Base-by-base conservation (phyloP, 495 filamentous ascomycete genomes). In the Aspergillus cristatus region DNA sequence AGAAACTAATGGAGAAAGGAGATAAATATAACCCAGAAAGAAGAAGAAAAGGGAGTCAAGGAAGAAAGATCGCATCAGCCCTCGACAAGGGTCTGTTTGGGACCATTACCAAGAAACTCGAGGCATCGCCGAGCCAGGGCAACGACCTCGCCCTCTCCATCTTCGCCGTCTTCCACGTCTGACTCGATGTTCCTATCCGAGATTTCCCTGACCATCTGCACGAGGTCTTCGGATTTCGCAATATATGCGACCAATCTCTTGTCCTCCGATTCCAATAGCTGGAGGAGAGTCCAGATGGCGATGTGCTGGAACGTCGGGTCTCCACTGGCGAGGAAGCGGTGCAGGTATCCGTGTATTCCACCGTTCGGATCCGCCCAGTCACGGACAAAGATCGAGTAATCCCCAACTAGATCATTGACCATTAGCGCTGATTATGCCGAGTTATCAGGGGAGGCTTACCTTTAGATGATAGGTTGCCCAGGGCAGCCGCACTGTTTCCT, bases 261-360 rank as follows among this genome's bases (percentile, higher is more conserved):
- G 48, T 98, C 89, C 53, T 91, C 88, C 0, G 91, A 94, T 59
- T 98, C 91, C 13, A 97, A 75, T 2, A 98, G 75, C 53, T 98
- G 91, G 7, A 97, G 77, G 31, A 98, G 67, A 1, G 91, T 98
- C 91, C 91, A 98, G 46, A 96, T 96, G 25, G 91, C 90, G 49
- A 98, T 98, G 58, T 98, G 91, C 56, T 98, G 91, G 70, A 98
- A 98, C 1, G 91, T 98, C 10, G 93, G 81, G 55, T 98, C 91
- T 28, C 86, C 88, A 51, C 86, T 94, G 14, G 80, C 85, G 4
- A 98, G 75, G 67, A 98, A 98, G 34, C 91, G 78, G 42, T 77
- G 81, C 14, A 98, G 71, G 53, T 98, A 98, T 34, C 91, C 90
- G 55, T 94, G 87, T 43, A 98, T 94, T 18, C 91, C 91, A 38